Evolutionary conservation across 306 rosid genomes (phyloP), one percentile per base, ranked within the genome.

Genomic region (Castanea mollissima): DNA sequence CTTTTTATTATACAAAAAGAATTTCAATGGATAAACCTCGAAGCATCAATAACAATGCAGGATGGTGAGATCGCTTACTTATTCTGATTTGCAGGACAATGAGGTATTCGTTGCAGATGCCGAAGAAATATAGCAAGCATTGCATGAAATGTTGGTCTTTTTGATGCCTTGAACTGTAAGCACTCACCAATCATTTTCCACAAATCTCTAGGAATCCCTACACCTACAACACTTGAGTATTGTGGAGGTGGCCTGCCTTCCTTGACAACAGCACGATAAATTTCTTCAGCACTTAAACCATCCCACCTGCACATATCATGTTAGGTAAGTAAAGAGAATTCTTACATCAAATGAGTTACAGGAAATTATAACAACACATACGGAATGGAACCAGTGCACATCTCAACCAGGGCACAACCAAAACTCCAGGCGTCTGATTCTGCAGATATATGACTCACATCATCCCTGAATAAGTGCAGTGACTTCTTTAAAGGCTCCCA

Each of bases 131-230:
- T 90, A 79, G 98, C 90, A 55, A 95, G 78, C 94, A 95, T 95
- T 64, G 92, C 92, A 78, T 77, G 89, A 81, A 95, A 95, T 60
- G 93, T 90, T 56, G 99, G 99, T 77, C 99, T 90, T 89, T 77
- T 91, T 55, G 97, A 76, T 70, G 98, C 90, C 84, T 91, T 95
- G 91, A 90, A 93, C 83, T 91, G 98, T 87, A 95, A 83, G 87
- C 99, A 95, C 85, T 95, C 99, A 55, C 99, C 99, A 73, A 95
- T 93, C 99, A 92, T 95, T 84, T 90, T 95, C 99, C 99, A 95
- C 91, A 93, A 81, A 74, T 93, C 99, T 80, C 98, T 89, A 0
- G 99, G 99, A 70, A 95, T 95, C 49, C 99, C 99, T 82, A 92
- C 99, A 69, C 99, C 99, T 83, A 95, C 97, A 69, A 95, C 97